Evolutionary conservation across 2,329 filamentous ascomycete genomes (phyloP).

Genomic region (Aspergillus fumigatiaffinis): DNA sequence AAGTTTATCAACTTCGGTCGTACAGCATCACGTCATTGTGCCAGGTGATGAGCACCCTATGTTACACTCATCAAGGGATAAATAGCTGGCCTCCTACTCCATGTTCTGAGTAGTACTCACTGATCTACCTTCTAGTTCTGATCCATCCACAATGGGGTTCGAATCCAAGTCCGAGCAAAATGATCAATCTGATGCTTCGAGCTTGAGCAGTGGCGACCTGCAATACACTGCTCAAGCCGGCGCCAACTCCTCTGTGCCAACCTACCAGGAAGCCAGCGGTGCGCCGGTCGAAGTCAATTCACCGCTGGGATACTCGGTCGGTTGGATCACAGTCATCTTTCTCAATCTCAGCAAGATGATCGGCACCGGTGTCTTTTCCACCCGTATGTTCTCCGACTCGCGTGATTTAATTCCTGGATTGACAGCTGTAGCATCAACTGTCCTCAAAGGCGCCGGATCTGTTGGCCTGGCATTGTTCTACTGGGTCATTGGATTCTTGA

Average conservation of each 20-base stretch:
- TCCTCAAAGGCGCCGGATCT: slow-evolving; percentile 59
- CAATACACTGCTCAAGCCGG: slow-evolving; percentile 14
- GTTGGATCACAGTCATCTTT: slow-evolving; percentile 54
- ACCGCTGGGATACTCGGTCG: slow-evolving; percentile 58
- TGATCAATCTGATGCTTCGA: background rate
- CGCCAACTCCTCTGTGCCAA: slow-evolving; percentile 46
- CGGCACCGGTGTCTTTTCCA: slow-evolving; percentile 62
- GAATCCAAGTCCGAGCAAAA: background rate
- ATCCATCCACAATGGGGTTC: slow-evolving; percentile 1
- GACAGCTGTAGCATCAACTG: slow-evolving; percentile 47
- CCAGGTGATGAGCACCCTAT: slow-evolving; percentile 3
- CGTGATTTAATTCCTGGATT: background rate
- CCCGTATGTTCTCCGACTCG: slow-evolving; percentile 45
- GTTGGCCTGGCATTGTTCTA: slow-evolving; percentile 61
- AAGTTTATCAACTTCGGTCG: background rate
- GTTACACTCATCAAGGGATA: background rate
- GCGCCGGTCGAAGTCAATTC: slow-evolving; percentile 58
- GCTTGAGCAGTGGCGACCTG: slow-evolving; percentile 8
- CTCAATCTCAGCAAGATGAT: slow-evolving; percentile 62
- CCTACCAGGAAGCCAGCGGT: slow-evolving; percentile 59
- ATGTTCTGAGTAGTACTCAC: background rate
- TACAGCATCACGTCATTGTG: slow-evolving; percentile 4
- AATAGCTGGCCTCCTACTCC: background rate
- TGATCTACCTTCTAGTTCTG: background rate
- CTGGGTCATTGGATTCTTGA: slow-evolving; percentile 61